Percentiles rank a stretch among this genome's conserved stretches.
These are phyloP conservation scores for Alopecurus myosuroides DNA, from an alignment of 176 grass and related monocot genomes.

Conservation along the genomic window DNA sequence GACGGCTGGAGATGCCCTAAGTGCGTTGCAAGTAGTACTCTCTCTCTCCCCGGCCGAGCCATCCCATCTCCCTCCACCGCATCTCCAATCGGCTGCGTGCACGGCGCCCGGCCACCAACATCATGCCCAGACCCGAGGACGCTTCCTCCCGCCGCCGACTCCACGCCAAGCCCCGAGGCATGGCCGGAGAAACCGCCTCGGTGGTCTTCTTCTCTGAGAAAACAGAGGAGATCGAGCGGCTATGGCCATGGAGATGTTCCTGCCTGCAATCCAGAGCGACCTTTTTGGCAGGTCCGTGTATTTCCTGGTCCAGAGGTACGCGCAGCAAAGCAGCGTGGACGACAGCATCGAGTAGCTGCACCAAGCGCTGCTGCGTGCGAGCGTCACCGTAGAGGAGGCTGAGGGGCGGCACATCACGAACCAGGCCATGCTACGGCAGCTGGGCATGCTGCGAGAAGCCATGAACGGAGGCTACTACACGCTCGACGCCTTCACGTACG, in stretches of 20 bases:
- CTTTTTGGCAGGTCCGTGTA: conserved; percentile 1
- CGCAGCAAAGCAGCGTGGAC: background rate
- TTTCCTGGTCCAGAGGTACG: background rate
- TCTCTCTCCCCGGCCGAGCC: too few species aligned
- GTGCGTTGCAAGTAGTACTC: too few species aligned
- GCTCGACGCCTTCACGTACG: background rate
- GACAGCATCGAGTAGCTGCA: conserved; percentile 1
- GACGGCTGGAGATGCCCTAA: too few species aligned
- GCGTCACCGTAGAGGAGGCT: background rate
- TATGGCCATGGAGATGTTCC: conserved; percentile 15
- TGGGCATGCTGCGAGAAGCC: background rate
- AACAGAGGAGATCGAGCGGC: background rate
- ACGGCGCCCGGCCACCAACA: too few species aligned
- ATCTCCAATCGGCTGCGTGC: too few species aligned
- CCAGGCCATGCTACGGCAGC: background rate
- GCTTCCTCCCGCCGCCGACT: too few species aligned
- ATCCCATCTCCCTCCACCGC: too few species aligned
- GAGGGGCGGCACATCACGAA: background rate
- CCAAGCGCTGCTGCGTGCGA: background rate
- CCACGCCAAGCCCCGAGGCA: too few species aligned
- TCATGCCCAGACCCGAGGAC: too few species aligned
- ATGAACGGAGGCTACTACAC: background rate
- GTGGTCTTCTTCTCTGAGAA: background rate
- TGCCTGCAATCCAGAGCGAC: conserved; percentile 7
- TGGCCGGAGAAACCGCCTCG: too few species aligned